Evolutionary conservation across 257 asterid species (phyloP).

Genomic region (Nicotiana knightiana): DNA sequence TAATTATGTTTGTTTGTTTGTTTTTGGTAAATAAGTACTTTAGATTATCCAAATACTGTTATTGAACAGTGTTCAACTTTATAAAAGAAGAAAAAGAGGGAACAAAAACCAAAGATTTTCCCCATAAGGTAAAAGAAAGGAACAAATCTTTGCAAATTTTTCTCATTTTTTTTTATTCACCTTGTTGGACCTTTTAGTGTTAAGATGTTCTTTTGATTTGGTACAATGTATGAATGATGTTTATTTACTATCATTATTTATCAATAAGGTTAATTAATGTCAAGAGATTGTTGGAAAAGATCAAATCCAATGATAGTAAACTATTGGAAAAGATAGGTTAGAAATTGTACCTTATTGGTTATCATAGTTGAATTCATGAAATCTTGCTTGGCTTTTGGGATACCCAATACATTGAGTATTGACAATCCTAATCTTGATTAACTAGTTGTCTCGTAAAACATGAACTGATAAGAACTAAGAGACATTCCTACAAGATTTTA

Average conservation of each 20-base stretch:
- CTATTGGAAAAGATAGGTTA: background rate
- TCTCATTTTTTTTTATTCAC: background rate
- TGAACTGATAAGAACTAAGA: no score
- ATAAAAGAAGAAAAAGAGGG: conserved; percentile 11
- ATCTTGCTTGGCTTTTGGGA: background rate
- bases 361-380: conserved; percentile 1
- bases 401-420: background rate
- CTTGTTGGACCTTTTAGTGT: background rate
- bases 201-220: background rate
- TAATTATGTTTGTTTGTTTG: background rate
- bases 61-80: conserved; percentile 5
- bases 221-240: background rate
- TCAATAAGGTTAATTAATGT: background rate
- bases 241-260: background rate
- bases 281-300: background rate
- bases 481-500: no score
- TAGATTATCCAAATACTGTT: background rate
- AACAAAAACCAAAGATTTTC: background rate
- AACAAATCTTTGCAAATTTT: background rate
- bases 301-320: background rate
- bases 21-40: background rate
- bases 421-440: background rate
- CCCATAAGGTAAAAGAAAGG: background rate
- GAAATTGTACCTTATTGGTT: background rate
- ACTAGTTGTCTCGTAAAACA: background rate